Conservation (phyloP, 805 yeast species). For the Cyberlindnera mrakii region DNA sequence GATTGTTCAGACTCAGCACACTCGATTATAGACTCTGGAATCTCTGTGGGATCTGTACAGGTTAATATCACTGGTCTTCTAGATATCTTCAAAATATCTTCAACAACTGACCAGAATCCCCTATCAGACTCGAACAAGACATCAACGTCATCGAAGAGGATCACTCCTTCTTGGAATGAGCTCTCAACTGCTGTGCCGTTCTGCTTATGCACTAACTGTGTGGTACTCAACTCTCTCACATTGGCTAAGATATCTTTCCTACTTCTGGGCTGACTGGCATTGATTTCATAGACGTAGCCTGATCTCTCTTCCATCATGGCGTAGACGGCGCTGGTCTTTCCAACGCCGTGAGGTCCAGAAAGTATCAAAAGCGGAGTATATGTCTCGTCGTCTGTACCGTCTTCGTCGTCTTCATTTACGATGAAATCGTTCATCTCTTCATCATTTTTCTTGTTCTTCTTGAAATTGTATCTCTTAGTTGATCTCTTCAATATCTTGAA, state of each 20-base stretch:
- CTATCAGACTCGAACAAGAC: conserved; percentile 67
- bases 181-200: conserved; percentile 13
- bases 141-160: conserved; percentile 84
- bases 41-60: conserved; percentile 41
- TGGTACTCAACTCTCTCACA: conserved; percentile 76
- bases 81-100: conserved; percentile 51
- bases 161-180: conserved; percentile 52
- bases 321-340: conserved; percentile 72
- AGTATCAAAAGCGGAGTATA: conserved; percentile 62
- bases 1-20: conserved; percentile 38
- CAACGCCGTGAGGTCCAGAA: conserved; percentile 67
- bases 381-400: conserved; percentile 23
- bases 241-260: conserved; percentile 61
- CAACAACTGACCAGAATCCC: conserved; percentile 73
- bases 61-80: conserved; percentile 69
- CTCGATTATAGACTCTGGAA: conserved; percentile 45
- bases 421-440: conserved; percentile 30
- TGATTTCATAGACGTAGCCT: conserved; percentile 78
- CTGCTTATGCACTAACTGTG: conserved; percentile 61
- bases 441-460: conserved; percentile 17
- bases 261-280: conserved; percentile 67
- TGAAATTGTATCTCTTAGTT: conserved; percentile 29
- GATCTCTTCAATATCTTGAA: conserved; percentile 28
- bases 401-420: conserved; percentile 24
- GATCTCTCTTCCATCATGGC: conserved; percentile 55